phyloP scores from a whole-genome alignment of 306 rosid species.

The Vicia sativa region DNA sequence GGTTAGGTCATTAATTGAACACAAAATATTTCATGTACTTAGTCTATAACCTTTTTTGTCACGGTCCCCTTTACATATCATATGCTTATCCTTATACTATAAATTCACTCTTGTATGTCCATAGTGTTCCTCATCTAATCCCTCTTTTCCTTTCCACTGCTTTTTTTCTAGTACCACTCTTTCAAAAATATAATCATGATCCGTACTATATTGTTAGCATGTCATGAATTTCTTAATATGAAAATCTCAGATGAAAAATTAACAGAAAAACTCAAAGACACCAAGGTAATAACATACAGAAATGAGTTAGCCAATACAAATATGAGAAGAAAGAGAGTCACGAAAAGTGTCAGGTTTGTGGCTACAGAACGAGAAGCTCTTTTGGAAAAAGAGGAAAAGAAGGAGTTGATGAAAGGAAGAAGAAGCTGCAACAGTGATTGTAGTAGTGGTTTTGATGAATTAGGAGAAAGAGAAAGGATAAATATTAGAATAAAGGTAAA shows the following conservation, averaged over 20 bases:
- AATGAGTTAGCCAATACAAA: too few species aligned
- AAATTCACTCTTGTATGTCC: conserved; percentile 27
- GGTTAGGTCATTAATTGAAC: background rate
- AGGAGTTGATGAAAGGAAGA: too few species aligned
- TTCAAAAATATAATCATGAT: conserved; percentile 30
- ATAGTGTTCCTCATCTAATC: background rate
- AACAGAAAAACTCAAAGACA: conserved; percentile 3
- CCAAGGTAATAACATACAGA: too few species aligned
- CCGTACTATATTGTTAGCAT: conserved; percentile 26
- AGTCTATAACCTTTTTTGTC: background rate
- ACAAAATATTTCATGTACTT: background rate
- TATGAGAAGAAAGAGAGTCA: too few species aligned
- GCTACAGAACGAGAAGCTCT: too few species aligned
- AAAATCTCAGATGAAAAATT: background rate
- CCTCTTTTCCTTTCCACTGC: conserved; percentile 18
- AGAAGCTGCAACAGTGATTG: too few species aligned
- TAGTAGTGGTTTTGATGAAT: too few species aligned
- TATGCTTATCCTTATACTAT: conserved; percentile 24
- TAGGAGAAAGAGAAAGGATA: too few species aligned
- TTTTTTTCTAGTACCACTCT: background rate
- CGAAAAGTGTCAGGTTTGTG: too few species aligned
- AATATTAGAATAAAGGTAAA: too few species aligned
- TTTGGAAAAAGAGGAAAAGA: too few species aligned
- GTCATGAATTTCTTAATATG: conserved; percentile 13
- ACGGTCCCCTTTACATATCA: conserved; percentile 1